Base-by-base conservation (phyloP, 2,329 filamentous ascomycete genomes). In the Pseudopyricularia cyperi region DNA sequence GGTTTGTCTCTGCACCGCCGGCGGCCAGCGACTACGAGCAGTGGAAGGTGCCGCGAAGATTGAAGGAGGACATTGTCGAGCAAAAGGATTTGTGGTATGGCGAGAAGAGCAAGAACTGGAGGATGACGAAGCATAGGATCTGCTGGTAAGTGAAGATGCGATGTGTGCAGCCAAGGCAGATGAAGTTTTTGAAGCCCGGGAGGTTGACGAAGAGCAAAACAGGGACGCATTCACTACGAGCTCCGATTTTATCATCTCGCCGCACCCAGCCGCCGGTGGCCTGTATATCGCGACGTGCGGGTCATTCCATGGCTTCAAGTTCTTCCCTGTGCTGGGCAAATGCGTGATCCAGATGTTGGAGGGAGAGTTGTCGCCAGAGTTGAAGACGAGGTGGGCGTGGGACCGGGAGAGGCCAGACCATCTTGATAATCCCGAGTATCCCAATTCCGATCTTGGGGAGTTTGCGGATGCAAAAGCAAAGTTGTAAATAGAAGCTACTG, bases 301-400 rank as follows among this genome's bases (percentile, higher is more conserved):
- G 7, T 83, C 80, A 0, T 83, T 84, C 58, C 82, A 86, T 63
- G 76, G 78, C 15, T 85, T 74, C 70, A 85, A 85, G 63, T 84
- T 86, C 63, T 72, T 85, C 53, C 82, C 82, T 0, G 73, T 77
- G 3, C 73, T 83, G 26, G 81, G 82, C 4, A 76, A 75, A 57
- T 85, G 85, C 57, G 70, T 82, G 28, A 61, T 72, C n/a, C 72
- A 78, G 58, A 76, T 76, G 80, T 64, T 71, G 28, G 73, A 72
- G 57, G 73, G 64, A 12, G 56, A 63, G 14, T 61, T 80, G 17
- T 62, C 66, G 7, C 57, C 68, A 0, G 71, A 72, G 51, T 58
- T 79, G 53, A 58, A 59, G 48, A 58, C 64, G 50, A 72, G 71
- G 57, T 80, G 77, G 76, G 74, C 74, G 4, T 80, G 76, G 76